Evolutionary conservation across 805 yeast genomes (phyloP), one percentile per base, ranked within the genome.

Genomic region (Yamadazyma olivae): DNA sequence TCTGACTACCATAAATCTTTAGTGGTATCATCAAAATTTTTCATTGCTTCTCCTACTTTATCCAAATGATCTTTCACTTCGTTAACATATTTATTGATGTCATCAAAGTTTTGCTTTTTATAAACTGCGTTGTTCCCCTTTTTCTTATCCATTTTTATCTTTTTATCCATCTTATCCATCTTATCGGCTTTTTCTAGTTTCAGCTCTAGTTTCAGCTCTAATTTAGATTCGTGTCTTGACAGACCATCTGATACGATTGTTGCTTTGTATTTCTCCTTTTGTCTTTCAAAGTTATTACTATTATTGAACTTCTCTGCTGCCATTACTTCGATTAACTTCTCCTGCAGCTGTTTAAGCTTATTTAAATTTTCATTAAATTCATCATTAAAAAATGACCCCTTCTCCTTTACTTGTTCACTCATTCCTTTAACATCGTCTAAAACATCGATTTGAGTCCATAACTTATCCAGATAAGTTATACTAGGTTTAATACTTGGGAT

Each of bases 391-490:
- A 67, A 74, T n/a, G 71, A 68, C 27, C 70, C 71, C 32, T 57
- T 71, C 44, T 49, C 46, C 30, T 60, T 49, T 3, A 71, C 70
- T 27, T 70, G 66, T 13, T 50, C 49, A 1, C 86, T 77, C 66
- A 82, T 69, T 34, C 67, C 68, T 38, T 75, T 74, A 6, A 88
- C 93, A 44, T 86, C 95, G 45, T 87, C 90, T 43, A 91, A 67
- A 0, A 85, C 82, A 49, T 85, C 95, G 33, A 89, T 80, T 47
- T 87, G 95, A 5, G 91, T 81, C 95, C 95, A 90, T 30, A 86
- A 67, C 50, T 74, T 72, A 57, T 86, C 95, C 59, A 81, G 89
- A 41, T 75, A 65, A 36, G 84, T 80, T 15, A 77, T 80, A 32
- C 70, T 66, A 6, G 88, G 86, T 33, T 66, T 60, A 0, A 79